phyloP scores from a whole-genome alignment of 2,329 filamentous ascomycete species.

The Botrytis squamosa region DNA sequence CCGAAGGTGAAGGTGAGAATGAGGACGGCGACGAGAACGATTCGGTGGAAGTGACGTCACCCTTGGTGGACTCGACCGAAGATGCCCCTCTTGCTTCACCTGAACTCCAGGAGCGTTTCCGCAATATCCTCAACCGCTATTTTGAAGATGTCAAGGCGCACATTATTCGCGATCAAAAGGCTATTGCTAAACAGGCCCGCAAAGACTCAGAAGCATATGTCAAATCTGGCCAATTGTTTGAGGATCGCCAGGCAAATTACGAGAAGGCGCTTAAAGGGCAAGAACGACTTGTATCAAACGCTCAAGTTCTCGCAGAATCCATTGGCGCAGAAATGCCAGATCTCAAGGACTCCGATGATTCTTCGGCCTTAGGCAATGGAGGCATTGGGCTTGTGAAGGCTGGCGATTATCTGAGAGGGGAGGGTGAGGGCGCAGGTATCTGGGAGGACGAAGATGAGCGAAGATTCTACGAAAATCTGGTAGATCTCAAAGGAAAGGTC shows the following conservation, averaged over 20 bases:
- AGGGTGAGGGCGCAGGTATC: conserved; percentile 87
- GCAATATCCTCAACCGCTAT: conserved; percentile 80
- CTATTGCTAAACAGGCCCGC: conserved; percentile 79
- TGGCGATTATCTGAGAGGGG: conserved; percentile 86
- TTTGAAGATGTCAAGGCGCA: conserved; percentile 92
- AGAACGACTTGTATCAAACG: conserved; percentile 85
- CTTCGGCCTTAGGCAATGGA: conserved; percentile 63
- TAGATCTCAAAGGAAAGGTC: conserved; percentile 93
- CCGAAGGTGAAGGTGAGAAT: conserved; percentile 48
- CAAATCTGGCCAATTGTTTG: conserved; percentile 96
- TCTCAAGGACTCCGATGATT: conserved; percentile 76
- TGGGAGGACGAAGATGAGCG: conserved; percentile 99
- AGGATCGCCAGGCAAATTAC: conserved; percentile 92
- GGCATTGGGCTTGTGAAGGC: conserved; percentile 92
- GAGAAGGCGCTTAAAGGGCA: conserved; percentile 92
- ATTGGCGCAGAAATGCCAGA: conserved; percentile 93
- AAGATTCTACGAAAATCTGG: conserved; percentile 95
- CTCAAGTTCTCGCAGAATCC: conserved; percentile 85
- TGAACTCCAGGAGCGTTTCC: conserved; percentile 82
- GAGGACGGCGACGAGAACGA: conserved; percentile 38
- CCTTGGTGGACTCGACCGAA: conserved; percentile 47
- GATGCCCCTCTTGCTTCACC: conserved; percentile 73
- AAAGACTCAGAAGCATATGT: conserved; percentile 98
- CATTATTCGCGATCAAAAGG: conserved; percentile 86
- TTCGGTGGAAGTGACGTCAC: conserved; percentile 49